Evolutionary conservation across 257 asterid genomes (phyloP).

Genomic region (Solanum acaule): DNA sequence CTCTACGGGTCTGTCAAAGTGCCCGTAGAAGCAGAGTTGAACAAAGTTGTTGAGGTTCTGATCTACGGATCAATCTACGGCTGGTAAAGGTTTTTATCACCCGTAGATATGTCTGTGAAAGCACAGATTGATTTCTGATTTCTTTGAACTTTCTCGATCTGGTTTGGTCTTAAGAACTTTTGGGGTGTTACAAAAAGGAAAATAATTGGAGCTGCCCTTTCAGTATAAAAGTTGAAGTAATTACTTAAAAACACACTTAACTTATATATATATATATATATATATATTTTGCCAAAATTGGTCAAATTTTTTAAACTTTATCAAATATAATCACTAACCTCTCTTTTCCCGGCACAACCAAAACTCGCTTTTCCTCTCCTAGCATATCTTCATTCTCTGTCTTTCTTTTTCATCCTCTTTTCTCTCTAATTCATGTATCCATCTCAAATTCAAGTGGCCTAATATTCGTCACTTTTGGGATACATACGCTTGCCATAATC

Average conservation of each 20-base stretch:
- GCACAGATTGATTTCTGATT: not conserved
- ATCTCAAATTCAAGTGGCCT: not conserved
- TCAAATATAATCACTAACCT: not conserved
- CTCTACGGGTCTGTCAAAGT: too few relatives aligned
- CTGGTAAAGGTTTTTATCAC: too few relatives aligned
- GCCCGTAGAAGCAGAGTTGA: not conserved
- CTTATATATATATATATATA: not conserved
- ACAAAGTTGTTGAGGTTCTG: not conserved
- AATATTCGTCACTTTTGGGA: not conserved
- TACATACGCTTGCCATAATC: not conserved
- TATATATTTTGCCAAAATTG: not conserved
- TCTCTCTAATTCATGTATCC: not conserved
- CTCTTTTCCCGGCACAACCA: not conserved
- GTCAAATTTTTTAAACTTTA: not conserved
- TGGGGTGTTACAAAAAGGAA: not conserved
- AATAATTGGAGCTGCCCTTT: not conserved
- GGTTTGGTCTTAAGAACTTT: too few relatives aligned
- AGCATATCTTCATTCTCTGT: not conserved
- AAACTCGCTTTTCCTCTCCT: not conserved
- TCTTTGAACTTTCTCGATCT: not conserved
- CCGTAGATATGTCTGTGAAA: not conserved
- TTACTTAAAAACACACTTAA: not conserved
- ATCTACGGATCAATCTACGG: not conserved
- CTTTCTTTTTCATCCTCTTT: not conserved
- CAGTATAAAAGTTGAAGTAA: not conserved